These are phyloP conservation scores for Aureobasidium sp. DNA, from an alignment of 2,329 filamentous ascomycete species.

Conservation along the genomic window DNA sequence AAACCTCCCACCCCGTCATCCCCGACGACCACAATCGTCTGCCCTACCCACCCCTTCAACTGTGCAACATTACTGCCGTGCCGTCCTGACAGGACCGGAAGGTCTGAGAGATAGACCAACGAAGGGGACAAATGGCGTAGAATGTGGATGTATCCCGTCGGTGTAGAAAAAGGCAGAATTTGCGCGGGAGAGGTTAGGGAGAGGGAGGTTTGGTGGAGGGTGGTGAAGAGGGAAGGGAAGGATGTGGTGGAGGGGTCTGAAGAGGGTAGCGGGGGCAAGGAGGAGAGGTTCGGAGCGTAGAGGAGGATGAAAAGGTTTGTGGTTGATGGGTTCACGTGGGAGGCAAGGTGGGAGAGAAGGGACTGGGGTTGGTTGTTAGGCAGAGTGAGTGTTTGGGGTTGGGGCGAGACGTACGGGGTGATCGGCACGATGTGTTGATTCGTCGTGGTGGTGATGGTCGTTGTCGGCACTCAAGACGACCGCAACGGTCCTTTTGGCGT, in stretches of 20 bases:
- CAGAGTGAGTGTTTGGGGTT: background rate
- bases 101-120: slow-evolving; percentile 81
- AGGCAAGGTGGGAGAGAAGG: slow-evolving; percentile 81
- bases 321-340: slow-evolving; percentile 63
- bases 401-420: slow-evolving; percentile 68
- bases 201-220: slow-evolving; percentile 72
- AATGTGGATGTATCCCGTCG: slow-evolving; percentile 78
- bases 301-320: slow-evolving; percentile 82
- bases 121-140: slow-evolving; percentile 80
- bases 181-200: slow-evolving; percentile 74
- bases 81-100: slow-evolving; percentile 59
- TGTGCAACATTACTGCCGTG: slow-evolving; percentile 68
- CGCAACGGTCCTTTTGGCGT: slow-evolving; percentile 63
- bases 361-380: slow-evolving; percentile 31
- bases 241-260: slow-evolving; percentile 49
- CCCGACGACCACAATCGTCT: slow-evolving; percentile 56
- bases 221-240: slow-evolving; percentile 55
- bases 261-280: slow-evolving; percentile 71
- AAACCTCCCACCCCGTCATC: slow-evolving; percentile 73
- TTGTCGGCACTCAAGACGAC: slow-evolving; percentile 79
- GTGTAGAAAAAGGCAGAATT: slow-evolving; percentile 80
- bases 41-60: slow-evolving; percentile 55
- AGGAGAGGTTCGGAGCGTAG: slow-evolving; percentile 79
- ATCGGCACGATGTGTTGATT: slow-evolving; percentile 56
- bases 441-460: slow-evolving; percentile 48